Evolutionary conservation across 495 filamentous ascomycete species (phyloP).

Genomic region (Apodospora peruviana): DNA sequence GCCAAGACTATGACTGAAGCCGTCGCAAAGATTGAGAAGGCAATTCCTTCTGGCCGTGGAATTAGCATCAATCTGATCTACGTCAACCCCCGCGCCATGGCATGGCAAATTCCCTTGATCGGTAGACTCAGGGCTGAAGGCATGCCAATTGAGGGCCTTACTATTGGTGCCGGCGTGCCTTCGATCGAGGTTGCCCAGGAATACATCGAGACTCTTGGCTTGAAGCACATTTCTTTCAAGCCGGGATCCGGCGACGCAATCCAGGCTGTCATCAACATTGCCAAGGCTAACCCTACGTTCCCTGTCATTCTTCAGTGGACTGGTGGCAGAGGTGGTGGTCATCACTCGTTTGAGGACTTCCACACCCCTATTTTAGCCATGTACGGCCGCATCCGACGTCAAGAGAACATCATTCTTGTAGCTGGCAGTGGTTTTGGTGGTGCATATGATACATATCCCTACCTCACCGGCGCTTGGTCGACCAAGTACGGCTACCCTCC

Average conservation of each 20-base stretch:
- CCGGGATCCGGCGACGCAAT: slow-evolving; percentile 87
- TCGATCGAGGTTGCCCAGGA: slow-evolving; percentile 91
- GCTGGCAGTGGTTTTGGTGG: slow-evolving; percentile 92
- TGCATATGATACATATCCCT: slow-evolving; percentile 87
- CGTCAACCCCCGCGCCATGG: slow-evolving; percentile 93
- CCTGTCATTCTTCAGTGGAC: slow-evolving; percentile 93
- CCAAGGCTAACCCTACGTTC: slow-evolving; percentile 83
- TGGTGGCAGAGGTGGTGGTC: slow-evolving; percentile 86
- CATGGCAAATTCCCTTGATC: slow-evolving; percentile 92
- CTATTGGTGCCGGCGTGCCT: slow-evolving; percentile 90
- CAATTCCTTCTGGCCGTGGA: slow-evolving; percentile 83
- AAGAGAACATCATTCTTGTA: slow-evolving; percentile 79
- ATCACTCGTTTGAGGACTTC: slow-evolving; percentile 95
- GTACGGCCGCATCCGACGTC: slow-evolving; percentile 78
- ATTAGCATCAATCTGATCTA: slow-evolving; percentile 96
- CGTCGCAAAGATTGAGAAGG: slow-evolving; percentile 81
- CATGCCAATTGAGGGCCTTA: slow-evolving; percentile 88
- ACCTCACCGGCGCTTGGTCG: slow-evolving; percentile 85
- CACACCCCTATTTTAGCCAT: slow-evolving; percentile 88
- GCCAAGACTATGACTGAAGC: slow-evolving; percentile 85
- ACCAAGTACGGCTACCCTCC: slow-evolving; percentile 78
- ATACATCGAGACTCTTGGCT: slow-evolving; percentile 87
- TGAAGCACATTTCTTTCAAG: slow-evolving; percentile 95
- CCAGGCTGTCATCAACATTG: slow-evolving; percentile 85
- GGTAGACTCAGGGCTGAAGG: slow-evolving; percentile 79